phyloP scores from a whole-genome alignment of 768 basidiomycete genomes.

The Naganishia kalamii region DNA sequence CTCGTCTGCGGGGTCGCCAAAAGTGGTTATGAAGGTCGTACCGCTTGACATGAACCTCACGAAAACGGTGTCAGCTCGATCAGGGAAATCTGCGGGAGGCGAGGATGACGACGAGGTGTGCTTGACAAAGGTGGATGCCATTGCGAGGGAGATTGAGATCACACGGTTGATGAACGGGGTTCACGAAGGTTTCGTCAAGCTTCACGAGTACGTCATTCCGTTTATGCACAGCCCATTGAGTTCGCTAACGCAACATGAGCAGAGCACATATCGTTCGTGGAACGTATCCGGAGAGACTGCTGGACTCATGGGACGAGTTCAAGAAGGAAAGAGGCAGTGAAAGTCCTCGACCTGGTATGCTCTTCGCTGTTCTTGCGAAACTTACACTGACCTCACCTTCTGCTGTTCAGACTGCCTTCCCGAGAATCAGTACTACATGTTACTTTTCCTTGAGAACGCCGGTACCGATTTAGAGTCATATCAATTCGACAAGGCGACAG shows the following conservation, averaged over 20 bases:
- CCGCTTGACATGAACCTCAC: constrained; percentile 24
- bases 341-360: constrained; percentile 72
- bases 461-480: constrained; percentile 86
- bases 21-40: constrained; percentile 39
- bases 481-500: constrained; percentile 53
- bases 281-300: constrained; percentile 68
- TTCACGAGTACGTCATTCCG: constrained; percentile 51
- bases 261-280: constrained; percentile 83
- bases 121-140: constrained; percentile 31
- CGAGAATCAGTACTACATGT: constrained; percentile 72
- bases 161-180: constrained; percentile 58
- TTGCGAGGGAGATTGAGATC: constrained; percentile 42
- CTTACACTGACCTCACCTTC: constrained; percentile 20
- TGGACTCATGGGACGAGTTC: constrained; percentile 83
- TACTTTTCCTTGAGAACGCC: constrained; percentile 83
- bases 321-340: constrained; percentile 68
- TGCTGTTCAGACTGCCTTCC: constrained; percentile 60
- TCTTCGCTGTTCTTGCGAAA: neutral
- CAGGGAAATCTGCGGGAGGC: constrained; percentile 53
- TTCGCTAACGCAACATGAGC: neutral
- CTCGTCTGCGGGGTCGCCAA: constrained; percentile 5
- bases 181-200: constrained; percentile 69
- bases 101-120: constrained; percentile 50
- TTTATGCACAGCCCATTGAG: neutral
- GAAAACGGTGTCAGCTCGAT: neutral